Evolutionary conservation across 1,284 basidiomycete genomes (phyloP), one percentile per base, ranked within the genome.

Genomic region (Cryptococcus neoformans): DNA sequence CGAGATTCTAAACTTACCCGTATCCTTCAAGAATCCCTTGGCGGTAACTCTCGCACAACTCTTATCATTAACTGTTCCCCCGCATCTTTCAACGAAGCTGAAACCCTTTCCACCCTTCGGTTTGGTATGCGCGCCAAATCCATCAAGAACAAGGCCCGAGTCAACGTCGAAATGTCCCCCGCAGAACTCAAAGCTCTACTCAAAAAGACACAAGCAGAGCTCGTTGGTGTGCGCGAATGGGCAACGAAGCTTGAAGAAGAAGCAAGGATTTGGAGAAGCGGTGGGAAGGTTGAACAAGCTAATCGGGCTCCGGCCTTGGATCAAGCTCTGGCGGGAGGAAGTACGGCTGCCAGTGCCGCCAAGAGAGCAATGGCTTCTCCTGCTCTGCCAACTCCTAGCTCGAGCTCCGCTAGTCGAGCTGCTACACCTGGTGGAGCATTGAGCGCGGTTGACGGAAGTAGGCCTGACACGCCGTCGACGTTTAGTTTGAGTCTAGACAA

Each of bases 1-100:
- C 91, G 96, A 75, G 96, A 99, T 76, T 99, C 96, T 17, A 99
- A 99, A 77, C 87, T 99, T 64, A 99, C 96, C 35, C 91, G 96
- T 75, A 99, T 99, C 70, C 82, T 99, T 61, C 96, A 99, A 92
- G 97, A 99, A 80, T 99, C 96, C 36, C 84, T 99, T 6, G 96
- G 96, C 73, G 96, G 96, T 74, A 99, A 99, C 79, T 98, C 95
- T 38, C 87, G 96, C 44, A 99, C 96, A 17, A 99, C 96, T 0
- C 84, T 99, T 41, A 97, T 99, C 72, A 97, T 99, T 81, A 99
- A 99, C 75, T 98, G 94, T 73, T 99, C 96, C 28, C 96, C 96
- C 11, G 93, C 92, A 1, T 87, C 90, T 1, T 99, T 92, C 81
- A 99, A 99, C 70, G 92, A 96, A 72, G 82, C 91, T 2, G 96